A percentile compares a stretch with the other conserved stretches of the same genome.
phyloP scores from a whole-genome alignment of 106 monocot genomes.

The Amphibolis antarctica region DNA sequence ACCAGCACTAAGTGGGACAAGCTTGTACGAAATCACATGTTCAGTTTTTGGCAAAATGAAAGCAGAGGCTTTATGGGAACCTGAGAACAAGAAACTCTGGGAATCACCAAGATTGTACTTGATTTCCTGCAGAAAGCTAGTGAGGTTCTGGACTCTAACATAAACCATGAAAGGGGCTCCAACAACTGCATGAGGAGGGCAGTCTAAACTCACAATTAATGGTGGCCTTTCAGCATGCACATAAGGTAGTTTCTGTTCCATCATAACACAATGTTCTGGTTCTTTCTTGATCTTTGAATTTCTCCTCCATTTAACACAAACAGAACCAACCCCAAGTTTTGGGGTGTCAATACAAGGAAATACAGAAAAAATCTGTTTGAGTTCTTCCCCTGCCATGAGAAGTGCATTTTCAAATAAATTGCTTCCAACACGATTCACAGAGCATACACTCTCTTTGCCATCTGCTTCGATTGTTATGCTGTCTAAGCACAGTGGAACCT shows the following conservation, averaged over 20 bases:
- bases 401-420: constrained; percentile 12
- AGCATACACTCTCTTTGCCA: constrained; percentile 11
- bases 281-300: constrained; percentile 11
- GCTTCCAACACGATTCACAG: constrained; percentile 30
- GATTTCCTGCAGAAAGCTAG: constrained; percentile 81
- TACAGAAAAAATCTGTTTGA: constrained; percentile 63
- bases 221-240: constrained; percentile 63
- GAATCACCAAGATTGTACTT: constrained; percentile 75
- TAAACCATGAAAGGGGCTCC: constrained; percentile 63
- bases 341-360: constrained; percentile 29
- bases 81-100: constrained; percentile 81
- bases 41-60: constrained; percentile 69
- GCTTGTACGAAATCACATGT: constrained; percentile 48
- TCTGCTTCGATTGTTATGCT: constrained; percentile 44
- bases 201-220: constrained; percentile 53
- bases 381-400: constrained; percentile 66
- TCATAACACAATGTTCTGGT: constrained; percentile 14
- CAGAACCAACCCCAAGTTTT: constrained; percentile 38
- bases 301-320: constrained; percentile 51
- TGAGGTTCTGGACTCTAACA: constrained; percentile 52
- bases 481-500: constrained; percentile 54
- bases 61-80: constrained; percentile 46
- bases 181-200: constrained; percentile 69
- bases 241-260: constrained; percentile 50
- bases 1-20: constrained; percentile 72